Evolutionary conservation across 805 yeast genomes (phyloP).

Genomic region (Clavispora fructus): DNA sequence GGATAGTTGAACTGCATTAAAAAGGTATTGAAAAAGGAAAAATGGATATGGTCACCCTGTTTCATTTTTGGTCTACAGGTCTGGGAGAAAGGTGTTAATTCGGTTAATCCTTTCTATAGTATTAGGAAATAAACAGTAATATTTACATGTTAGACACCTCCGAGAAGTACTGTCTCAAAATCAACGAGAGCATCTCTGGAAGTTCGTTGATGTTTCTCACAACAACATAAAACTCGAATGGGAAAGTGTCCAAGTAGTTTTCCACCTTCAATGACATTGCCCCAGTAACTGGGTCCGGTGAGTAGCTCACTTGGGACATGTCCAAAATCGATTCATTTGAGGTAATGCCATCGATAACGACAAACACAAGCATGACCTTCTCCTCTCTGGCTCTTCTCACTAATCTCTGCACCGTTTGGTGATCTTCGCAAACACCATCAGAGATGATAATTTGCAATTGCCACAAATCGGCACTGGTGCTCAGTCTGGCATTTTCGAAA

Average conservation of each 20-base stretch:
- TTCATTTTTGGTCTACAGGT: neutral
- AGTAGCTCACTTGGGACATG: conserved; percentile 87
- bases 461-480: conserved; percentile 66
- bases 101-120: neutral
- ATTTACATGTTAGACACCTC: conserved; percentile 38
- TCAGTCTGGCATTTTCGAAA: conserved; percentile 55
- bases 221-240: conserved; percentile 94
- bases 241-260: conserved; percentile 87
- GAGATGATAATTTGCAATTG: conserved; percentile 88
- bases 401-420: conserved; percentile 70
- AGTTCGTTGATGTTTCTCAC: conserved; percentile 84
- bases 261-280: conserved; percentile 68
- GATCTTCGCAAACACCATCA: conserved; percentile 97
- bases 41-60: neutral
- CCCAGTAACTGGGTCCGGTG: conserved; percentile 60
- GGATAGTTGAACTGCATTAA: neutral
- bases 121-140: neutral
- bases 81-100: neutral
- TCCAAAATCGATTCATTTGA: conserved; percentile 84
- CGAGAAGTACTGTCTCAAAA: conserved; percentile 86
- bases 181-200: conserved; percentile 85
- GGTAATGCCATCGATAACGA: conserved; percentile 84
- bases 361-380: conserved; percentile 90
- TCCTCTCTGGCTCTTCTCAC: conserved; percentile 91
- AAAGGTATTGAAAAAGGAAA: neutral